Evolutionary conservation across 805 yeast species (phyloP), one percentile per base, ranked within the genome.

Genomic region (Teunomyces panamensis): DNA sequence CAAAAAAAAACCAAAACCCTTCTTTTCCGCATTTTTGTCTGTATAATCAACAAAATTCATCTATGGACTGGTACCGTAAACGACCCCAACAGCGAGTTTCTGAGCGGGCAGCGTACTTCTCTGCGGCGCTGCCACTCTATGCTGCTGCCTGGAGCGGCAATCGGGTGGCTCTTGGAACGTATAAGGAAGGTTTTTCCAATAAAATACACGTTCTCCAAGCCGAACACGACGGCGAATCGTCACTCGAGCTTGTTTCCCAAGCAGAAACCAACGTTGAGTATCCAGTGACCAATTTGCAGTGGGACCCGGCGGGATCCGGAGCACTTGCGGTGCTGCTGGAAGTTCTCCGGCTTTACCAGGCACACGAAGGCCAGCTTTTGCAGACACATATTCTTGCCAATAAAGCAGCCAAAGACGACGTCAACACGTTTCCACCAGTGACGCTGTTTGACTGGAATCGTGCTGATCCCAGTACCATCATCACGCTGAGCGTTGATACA

Each of bases 381-480:
- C 75, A 72, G 54, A 69, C 75, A 7, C 75, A 73, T 47, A 56
- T 66, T 13, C 61, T 71, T 48, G 68, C 75, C 41, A 67, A 73
- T 51, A 79, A 56, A 56, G 69, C 60, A 52, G 52, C 14, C 39
- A 69, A 71, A 39, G 77, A 74, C 44, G 74, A 75, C 53, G 56
- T 68, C 46, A 73, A 74, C 58, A 77, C 77, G 16, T 71, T 84
- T 43, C 96, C 99, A 1, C 99, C 99, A 4, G 77, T 94, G 45
- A 91, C 98, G 0, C 84, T 96, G 1, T 89, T 94, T 57, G 97
- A 94, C 67, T 94, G 99, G 97, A 89, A 87, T 69, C 68, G 75
- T 32, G 72, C 75, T 1, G 91, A 88, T 56, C 79, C 88, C 2
- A 80, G 80, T 43, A 65, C 83, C 34, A 78, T 90, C 16, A 85